Evolutionary conservation across 2,329 filamentous ascomycete species (phyloP).

Genomic region (Cadophora luteo-olivacea): DNA sequence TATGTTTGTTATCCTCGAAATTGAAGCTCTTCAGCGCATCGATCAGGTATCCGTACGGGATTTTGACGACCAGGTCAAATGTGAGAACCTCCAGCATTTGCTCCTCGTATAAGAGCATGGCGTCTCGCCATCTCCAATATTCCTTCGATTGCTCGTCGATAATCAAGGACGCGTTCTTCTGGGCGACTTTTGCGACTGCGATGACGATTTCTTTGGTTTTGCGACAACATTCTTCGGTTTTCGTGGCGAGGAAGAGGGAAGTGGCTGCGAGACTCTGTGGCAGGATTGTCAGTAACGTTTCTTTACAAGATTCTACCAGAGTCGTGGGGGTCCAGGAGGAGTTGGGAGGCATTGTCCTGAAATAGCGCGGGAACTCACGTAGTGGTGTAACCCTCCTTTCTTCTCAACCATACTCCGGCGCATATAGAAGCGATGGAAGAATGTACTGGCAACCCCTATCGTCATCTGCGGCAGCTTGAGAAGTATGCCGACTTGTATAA

Average conservation of each 20-base stretch:
- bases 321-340: slow-evolving; percentile 8
- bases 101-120: slow-evolving; percentile 91
- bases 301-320: slow-evolving; percentile 22
- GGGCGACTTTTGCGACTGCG: slow-evolving; percentile 90
- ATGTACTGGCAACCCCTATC: slow-evolving; percentile 88
- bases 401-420: slow-evolving; percentile 79
- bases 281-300: slow-evolving; percentile 25
- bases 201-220: slow-evolving; percentile 96
- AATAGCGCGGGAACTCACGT: slow-evolving; percentile 62
- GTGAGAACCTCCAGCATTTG: slow-evolving; percentile 89
- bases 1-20: slow-evolving; percentile 77
- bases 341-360: slow-evolving; percentile 16
- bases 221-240: slow-evolving; percentile 95
- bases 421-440: slow-evolving; percentile 97
- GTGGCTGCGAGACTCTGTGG: slow-evolving; percentile 83
- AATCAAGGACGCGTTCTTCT: slow-evolving; percentile 88
- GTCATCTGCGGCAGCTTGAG: slow-evolving; percentile 92
- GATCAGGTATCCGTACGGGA: slow-evolving; percentile 85
- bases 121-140: slow-evolving; percentile 97
- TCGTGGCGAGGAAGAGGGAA: slow-evolving; percentile 91
- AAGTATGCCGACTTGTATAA: slow-evolving; percentile 91
- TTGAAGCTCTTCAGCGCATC: slow-evolving; percentile 77
- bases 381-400: slow-evolving; percentile 84
- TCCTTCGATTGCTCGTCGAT: slow-evolving; percentile 98
- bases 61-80: slow-evolving; percentile 90